Percentiles rank a stretch among this genome's conserved stretches.
Conservation (phyloP, 1,284 basidiomycete species). For the Ceratobasidium sp. region DNA sequence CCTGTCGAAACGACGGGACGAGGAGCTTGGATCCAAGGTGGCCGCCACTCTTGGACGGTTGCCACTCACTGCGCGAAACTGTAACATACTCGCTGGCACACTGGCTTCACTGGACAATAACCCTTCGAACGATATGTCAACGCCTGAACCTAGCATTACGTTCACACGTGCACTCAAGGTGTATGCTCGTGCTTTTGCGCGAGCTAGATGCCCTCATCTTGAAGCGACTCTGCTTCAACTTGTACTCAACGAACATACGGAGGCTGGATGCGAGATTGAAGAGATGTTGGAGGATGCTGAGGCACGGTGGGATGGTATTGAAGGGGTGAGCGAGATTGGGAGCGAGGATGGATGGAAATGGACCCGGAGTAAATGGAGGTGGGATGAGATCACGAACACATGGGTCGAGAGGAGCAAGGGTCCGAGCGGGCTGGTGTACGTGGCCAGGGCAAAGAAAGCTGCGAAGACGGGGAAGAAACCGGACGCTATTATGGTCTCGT, state of each 20-base stretch:
- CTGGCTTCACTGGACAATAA: not conserved
- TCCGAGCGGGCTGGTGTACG: not conserved
- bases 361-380: conserved; percentile 18
- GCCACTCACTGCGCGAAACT: conserved; percentile 18
- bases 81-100: conserved; percentile 22
- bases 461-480: conserved; percentile 2
- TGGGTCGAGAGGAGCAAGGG: conserved; percentile 27
- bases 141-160: not conserved
- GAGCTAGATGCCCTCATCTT: conserved; percentile 20
- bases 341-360: conserved; percentile 15
- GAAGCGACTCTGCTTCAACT: conserved; percentile 26
- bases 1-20: not conserved
- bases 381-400: conserved; percentile 39
- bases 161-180: not conserved
- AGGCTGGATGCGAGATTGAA: conserved; percentile 14
- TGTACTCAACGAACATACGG: conserved; percentile 13
- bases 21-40: not conserved
- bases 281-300: conserved; percentile 38
- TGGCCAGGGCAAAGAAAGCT: not conserved
- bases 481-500: conserved; percentile 20
- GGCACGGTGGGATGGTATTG: conserved; percentile 9
- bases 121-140: not conserved
- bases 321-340: not conserved
- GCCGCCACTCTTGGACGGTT: not conserved
- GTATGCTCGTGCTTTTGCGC: not conserved